phyloP scores from a whole-genome alignment of 2,329 filamentous ascomycete species.

The Ophiostoma tasmaniense region DNA sequence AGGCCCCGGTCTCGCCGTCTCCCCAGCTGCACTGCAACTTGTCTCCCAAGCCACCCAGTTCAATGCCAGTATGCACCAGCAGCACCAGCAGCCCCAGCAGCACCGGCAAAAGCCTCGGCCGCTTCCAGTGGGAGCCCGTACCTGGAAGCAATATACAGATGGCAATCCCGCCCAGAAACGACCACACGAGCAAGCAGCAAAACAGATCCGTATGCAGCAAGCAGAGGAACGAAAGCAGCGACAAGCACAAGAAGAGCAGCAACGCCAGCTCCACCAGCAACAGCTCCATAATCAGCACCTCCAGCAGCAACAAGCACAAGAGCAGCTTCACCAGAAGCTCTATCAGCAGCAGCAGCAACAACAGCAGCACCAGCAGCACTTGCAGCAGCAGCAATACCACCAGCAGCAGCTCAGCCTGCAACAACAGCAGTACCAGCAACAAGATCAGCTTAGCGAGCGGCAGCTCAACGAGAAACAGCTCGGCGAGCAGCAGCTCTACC shows the following conservation, averaged over 20 bases:
- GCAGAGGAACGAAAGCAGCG: constrained; percentile 3
- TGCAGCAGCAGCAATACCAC: background rate
- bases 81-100: background rate
- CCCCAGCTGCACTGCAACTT: background rate
- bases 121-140: background rate
- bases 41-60: background rate
- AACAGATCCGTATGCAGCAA: constrained; percentile 4
- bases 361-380: background rate
- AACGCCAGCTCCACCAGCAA: background rate
- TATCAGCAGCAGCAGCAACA: background rate
- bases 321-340: background rate
- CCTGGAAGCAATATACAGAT: background rate
- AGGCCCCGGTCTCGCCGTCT: background rate
- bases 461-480: background rate
- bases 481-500: background rate
- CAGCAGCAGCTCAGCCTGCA: background rate
- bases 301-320: background rate
- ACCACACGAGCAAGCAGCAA: background rate
- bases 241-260: background rate
- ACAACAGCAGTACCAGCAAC: background rate
- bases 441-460: no score
- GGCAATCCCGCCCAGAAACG: background rate
- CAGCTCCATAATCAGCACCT: constrained; percentile 4
- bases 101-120: no score
- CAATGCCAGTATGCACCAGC: background rate